Conservation (phyloP, 139 green algal species). For the Axilococcus clingmanii region DNA sequence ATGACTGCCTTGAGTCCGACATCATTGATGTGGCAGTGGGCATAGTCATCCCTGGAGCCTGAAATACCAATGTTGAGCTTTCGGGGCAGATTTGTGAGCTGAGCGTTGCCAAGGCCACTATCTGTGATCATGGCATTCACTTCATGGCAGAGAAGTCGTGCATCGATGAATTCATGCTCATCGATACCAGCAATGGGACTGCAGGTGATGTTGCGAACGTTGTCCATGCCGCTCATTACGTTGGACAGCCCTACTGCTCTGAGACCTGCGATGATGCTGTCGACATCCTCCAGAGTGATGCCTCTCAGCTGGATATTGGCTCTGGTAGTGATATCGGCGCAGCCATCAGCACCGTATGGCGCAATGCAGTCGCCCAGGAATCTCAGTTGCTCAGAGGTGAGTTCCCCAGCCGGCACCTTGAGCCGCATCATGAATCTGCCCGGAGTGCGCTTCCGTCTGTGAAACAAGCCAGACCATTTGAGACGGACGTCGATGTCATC, state of each 20-base stretch:
- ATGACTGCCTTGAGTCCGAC: conserved; percentile 81
- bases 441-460: conserved; percentile 83
- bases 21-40: conserved; percentile 99
- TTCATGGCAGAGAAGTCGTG: conserved; percentile 38
- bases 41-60: conserved; percentile 81
- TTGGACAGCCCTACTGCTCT: conserved; percentile 56
- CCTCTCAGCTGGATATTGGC: conserved; percentile 89
- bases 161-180: conserved; percentile 89
- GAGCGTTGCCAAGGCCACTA: conserved; percentile 56
- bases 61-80: conserved; percentile 96
- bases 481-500: conserved; percentile 92
- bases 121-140: conserved; percentile 68
- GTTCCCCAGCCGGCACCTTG: conserved; percentile 85
- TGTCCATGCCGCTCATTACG: conserved; percentile 93
- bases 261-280: conserved; percentile 50
- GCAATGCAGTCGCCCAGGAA: conserved; percentile 52
- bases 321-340: conserved; percentile 93
- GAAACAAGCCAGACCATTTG: conserved; percentile 97
- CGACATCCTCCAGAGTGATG: conserved; percentile 61
- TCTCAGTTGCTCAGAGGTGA: conserved; percentile 66
- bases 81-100: conserved; percentile 88
- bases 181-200: conserved; percentile 77
- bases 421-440: conserved; percentile 97
- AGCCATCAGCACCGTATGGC: conserved; percentile 78
- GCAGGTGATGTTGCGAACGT: conserved; percentile 91